Conservation (phyloP, 1,284 basidiomycete species). For the Leccinum fuscescens region DNA sequence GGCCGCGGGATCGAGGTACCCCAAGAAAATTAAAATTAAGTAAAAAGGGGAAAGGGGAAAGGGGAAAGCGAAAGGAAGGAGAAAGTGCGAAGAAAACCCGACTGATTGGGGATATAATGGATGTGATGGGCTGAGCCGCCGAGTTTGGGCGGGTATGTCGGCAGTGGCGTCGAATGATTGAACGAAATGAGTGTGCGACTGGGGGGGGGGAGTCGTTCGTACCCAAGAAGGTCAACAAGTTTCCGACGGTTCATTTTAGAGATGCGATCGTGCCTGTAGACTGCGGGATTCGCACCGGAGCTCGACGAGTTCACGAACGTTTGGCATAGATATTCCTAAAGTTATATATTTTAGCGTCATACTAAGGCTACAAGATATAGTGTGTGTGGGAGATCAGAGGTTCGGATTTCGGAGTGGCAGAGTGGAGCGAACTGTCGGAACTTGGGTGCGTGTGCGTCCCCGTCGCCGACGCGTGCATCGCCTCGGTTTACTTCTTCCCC, state of each 20-base stretch:
- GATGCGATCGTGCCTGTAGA: neutral
- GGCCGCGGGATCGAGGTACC: neutral
- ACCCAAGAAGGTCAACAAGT: neutral
- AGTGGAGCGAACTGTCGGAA: neutral
- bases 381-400: neutral
- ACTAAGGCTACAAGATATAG: neutral
- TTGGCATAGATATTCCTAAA: neutral
- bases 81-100: neutral
- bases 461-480: neutral
- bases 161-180: neutral
- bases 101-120: neutral
- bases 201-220: neutral
- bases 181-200: neutral
- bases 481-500: neutral
- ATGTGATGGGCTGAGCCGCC: neutral
- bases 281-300: neutral
- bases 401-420: neutral
- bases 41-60: neutral
- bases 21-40: neutral
- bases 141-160: neutral
- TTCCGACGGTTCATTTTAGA: neutral
- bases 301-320: neutral
- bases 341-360: neutral
- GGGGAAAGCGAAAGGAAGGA: neutral
- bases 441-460: neutral